Percentiles rank a stretch among this genome's conserved stretches.
Evolutionary conservation across 148 eudicot species (phyloP).

Genomic region (Talinum fruticosum): DNA sequence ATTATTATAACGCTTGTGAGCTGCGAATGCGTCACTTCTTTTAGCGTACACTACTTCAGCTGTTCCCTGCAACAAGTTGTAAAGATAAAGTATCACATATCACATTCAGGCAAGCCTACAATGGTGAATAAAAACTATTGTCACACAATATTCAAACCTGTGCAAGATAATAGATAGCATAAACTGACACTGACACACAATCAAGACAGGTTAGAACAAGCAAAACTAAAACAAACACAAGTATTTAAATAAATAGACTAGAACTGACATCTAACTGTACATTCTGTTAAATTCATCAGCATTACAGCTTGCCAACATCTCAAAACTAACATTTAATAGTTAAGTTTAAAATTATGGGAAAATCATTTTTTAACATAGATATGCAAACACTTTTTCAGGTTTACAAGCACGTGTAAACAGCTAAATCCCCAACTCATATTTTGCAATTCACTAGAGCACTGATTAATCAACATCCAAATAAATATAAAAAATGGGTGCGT

Average conservation of each 20-base stretch:
- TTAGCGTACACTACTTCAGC: conserved; percentile 84
- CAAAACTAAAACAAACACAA: background rate
- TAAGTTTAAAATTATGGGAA: too few species aligned
- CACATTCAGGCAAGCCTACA: background rate
- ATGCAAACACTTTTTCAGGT: too few species aligned
- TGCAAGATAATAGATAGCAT: background rate
- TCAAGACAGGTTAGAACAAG: background rate
- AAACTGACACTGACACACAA: background rate
- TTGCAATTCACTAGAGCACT: background rate
- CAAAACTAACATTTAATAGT: background rate
- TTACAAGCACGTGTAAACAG: background rate
- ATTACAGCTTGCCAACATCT: background rate
- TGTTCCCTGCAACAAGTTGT: conserved; percentile 55
- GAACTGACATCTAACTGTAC: background rate
- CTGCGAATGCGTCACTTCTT: conserved; percentile 87
- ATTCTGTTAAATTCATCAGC: background rate
- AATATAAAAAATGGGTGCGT: too few species aligned
- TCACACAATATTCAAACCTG: background rate
- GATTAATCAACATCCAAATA: background rate
- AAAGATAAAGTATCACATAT: background rate
- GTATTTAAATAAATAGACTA: background rate
- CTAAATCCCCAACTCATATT: background rate
- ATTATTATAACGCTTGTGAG: conserved; percentile 79
- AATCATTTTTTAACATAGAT: background rate
- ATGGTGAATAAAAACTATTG: background rate